A percentile compares a stretch with the other conserved stretches of the same genome.
These are phyloP conservation scores for Suillus paluster DNA, from an alignment of 768 basidiomycete species.

Conservation along the genomic window DNA sequence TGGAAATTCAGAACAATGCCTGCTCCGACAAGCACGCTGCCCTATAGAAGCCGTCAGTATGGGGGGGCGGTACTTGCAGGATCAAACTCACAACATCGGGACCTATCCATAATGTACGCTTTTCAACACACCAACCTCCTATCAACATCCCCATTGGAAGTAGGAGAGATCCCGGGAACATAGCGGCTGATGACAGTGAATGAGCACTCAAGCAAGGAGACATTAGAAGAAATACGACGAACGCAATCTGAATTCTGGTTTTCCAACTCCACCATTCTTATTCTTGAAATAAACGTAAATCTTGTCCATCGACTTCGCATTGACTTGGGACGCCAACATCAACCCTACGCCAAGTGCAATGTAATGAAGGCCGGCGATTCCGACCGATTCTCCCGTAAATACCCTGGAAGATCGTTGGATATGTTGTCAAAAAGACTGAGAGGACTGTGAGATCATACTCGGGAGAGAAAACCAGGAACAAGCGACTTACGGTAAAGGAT, in stretches of 20 bases:
- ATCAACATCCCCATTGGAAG: constrained; percentile 73
- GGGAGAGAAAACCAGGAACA: neutral
- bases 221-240: constrained; percentile 15
- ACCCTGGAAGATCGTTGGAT: constrained; percentile 58
- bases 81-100: constrained; percentile 59
- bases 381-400: constrained; percentile 53
- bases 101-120: constrained; percentile 67
- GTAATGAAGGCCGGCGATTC: too few species aligned
- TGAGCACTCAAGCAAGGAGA: neutral
- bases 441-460: neutral
- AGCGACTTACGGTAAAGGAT: constrained; percentile 53
- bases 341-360: constrained; percentile 43
- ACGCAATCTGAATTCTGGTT: constrained; percentile 46
- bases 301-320: constrained; percentile 59
- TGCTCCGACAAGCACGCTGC: constrained; percentile 57
- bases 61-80: neutral
- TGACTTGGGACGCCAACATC: constrained; percentile 51
- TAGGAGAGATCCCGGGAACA: constrained; percentile 62
- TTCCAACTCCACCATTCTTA: constrained; percentile 44
- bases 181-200: constrained; percentile 45
- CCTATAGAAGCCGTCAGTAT: constrained; percentile 39
- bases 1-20: constrained; percentile 67
- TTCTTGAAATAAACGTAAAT: constrained; percentile 55
- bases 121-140: constrained; percentile 70
- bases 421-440: constrained; percentile 67